Evolutionary conservation across 2,329 filamentous ascomycete species (phyloP).

Genomic region (Pestalotiopsis sp.): DNA sequence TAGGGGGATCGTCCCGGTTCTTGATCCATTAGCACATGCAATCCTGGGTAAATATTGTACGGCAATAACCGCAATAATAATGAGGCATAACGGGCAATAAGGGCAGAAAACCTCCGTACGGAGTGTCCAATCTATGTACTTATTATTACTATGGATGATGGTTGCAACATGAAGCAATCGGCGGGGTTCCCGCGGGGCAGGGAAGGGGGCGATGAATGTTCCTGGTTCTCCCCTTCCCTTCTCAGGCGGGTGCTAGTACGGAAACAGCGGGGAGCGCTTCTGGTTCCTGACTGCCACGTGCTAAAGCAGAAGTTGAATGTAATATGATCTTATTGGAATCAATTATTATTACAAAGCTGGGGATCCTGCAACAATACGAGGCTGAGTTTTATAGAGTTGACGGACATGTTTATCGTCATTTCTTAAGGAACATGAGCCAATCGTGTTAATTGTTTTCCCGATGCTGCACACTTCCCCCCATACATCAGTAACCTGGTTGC

Average conservation of each 20-base stretch:
- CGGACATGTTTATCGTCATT: background rate
- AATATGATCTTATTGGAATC: background rate
- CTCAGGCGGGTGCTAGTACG: background rate
- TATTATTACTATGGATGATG: background rate
- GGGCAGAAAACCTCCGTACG: background rate
- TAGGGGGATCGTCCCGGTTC: background rate
- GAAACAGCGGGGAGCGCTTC: constrained; percentile 5
- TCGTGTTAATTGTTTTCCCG: too few relatives aligned
- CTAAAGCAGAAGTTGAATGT: background rate
- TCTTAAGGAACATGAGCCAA: too few relatives aligned
- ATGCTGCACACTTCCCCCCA: too few relatives aligned
- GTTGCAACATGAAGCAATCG: background rate
- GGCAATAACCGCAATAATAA: background rate
- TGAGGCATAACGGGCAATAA: background rate
- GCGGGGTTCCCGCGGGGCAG: constrained; percentile 5
- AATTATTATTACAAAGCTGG: background rate
- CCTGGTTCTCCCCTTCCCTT: background rate
- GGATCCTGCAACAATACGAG: background rate
- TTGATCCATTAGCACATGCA: background rate
- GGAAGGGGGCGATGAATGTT: background rate
- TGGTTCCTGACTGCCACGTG: constrained; percentile 3
- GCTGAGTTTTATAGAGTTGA: background rate
- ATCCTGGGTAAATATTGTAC: background rate
- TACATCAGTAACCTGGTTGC: too few relatives aligned
- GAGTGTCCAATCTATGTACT: background rate